Evolutionary conservation across 495 filamentous ascomycete species (phyloP).

Genomic region (Xylaria castorea): DNA sequence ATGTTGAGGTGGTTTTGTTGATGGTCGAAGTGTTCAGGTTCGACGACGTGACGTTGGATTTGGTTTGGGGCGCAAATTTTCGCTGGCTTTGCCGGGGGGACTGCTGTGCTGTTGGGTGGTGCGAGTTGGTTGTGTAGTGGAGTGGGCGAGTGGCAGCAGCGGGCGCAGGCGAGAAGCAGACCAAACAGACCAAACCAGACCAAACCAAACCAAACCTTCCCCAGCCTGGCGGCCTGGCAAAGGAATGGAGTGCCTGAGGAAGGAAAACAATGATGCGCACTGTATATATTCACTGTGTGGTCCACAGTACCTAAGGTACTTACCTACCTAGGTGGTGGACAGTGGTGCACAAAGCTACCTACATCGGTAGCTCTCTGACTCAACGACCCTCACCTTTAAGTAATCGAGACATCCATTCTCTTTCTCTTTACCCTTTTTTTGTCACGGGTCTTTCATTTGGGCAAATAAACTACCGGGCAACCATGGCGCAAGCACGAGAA

Average conservation of each 20-base stretch:
- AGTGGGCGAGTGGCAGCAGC: constrained; percentile 19
- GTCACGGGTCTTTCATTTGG: background rate
- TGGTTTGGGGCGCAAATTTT: constrained; percentile 55
- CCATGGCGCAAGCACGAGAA: constrained; percentile 40
- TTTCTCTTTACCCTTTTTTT: background rate
- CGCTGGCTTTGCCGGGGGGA: constrained; percentile 42
- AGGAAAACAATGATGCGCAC: background rate
- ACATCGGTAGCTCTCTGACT: constrained; percentile 11
- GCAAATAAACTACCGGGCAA: background rate
- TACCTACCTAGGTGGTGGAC: background rate
- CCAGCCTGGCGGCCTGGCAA: constrained; percentile 19
- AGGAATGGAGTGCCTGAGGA: background rate
- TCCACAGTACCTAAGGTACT: background rate
- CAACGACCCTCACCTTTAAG: background rate
- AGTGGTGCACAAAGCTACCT: background rate
- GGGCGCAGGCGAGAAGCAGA: constrained; percentile 9
- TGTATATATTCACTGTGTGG: background rate
- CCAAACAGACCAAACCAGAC: background rate
- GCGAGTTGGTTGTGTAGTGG: constrained; percentile 18
- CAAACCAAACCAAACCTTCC: constrained; percentile 9
- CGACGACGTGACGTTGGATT: constrained; percentile 72
- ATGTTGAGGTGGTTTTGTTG: constrained; percentile 62
- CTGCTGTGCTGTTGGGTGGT: constrained; percentile 22
- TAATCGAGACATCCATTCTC: background rate
- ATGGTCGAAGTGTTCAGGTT: constrained; percentile 60